Evolutionary conservation across 768 basidiomycete genomes (phyloP), one percentile per base, ranked within the genome.

Genomic region (Lactarius deliciosus): DNA sequence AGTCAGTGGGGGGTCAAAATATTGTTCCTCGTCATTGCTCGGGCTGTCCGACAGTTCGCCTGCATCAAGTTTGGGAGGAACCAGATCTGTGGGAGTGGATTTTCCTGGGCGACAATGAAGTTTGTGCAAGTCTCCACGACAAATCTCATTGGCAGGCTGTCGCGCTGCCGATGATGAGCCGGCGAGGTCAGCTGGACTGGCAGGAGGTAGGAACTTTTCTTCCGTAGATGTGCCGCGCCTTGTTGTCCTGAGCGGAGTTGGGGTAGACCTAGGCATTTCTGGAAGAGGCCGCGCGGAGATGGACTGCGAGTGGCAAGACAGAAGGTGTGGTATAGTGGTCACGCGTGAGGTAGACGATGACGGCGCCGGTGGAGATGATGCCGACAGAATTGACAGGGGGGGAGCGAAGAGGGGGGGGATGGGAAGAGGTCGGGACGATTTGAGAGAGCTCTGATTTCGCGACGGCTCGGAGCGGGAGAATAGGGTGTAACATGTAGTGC

Each of bases 91-190:
- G 18, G 72, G 74, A 13, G 78, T 67, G 0, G 72, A 68, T 65
- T 76, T 75, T 36, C 77, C 79, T 32, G 78, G 72, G 58, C 76
- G 75, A 28, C 77, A 78, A 6, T 72, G 75, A 16, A 77, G 74
- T 63, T 78, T 78, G 18, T 72, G 72, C 45, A 64, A 43, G 36
- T 64, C 57, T 25, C 50, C 47, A 15, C 38, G 54, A 5, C 56
- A 64, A 28, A 64, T 57, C 13, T 60, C 70, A 34, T 62, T 50
- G 20, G 55, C 55, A 36, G 59, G 55, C 15, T 38, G 47, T 43
- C 30, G 68, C 15, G 61, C 36, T 18, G 65, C 25, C 7, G 30
- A 8, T 25, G n/a, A 38, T 40, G 63, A 57, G 3, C 40, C 11
- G 4, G 34, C 32, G 22, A 53, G 60, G 58, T 53, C 22, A 20